Conservation (phyloP, 2,329 filamentous ascomycete genomes). For the Ascosphaera apis region DNA sequence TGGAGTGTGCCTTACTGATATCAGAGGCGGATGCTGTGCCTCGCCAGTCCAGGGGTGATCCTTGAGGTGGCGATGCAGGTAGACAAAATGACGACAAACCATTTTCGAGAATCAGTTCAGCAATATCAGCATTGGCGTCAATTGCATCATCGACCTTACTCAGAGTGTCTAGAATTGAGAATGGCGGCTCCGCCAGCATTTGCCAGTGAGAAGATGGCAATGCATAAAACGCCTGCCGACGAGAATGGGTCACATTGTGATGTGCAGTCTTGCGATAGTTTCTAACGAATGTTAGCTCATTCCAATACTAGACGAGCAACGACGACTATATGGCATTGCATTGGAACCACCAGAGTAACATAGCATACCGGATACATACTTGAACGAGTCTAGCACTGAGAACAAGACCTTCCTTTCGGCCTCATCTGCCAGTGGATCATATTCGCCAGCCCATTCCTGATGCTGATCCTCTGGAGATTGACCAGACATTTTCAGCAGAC, state of each 20-base stretch:
- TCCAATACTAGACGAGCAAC: background rate
- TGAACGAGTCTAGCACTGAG: constrained; percentile 68
- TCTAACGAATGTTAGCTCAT: constrained; percentile 21
- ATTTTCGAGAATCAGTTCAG: constrained; percentile 49
- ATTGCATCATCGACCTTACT: constrained; percentile 67
- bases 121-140: constrained; percentile 64
- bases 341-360: background rate
- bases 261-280: constrained; percentile 72
- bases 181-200: constrained; percentile 57
- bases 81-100: constrained; percentile 46
- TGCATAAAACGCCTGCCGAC: constrained; percentile 81
- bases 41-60: constrained; percentile 36
- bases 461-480: too few relatives aligned
- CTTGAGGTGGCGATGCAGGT: constrained; percentile 14
- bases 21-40: constrained; percentile 49
- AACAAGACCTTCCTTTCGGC: constrained; percentile 65
- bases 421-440: constrained; percentile 45
- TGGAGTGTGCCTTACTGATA: constrained; percentile 78
- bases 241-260: constrained; percentile 72
- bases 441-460: constrained; percentile 38
- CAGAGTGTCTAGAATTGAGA: constrained; percentile 60
- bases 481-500: too few relatives aligned
- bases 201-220: constrained; percentile 66
- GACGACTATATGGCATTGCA: too few relatives aligned
- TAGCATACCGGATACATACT: constrained; percentile 32